phyloP scores from a whole-genome alignment of 345 rosid genomes.

The Eucalyptus pumila region DNA sequence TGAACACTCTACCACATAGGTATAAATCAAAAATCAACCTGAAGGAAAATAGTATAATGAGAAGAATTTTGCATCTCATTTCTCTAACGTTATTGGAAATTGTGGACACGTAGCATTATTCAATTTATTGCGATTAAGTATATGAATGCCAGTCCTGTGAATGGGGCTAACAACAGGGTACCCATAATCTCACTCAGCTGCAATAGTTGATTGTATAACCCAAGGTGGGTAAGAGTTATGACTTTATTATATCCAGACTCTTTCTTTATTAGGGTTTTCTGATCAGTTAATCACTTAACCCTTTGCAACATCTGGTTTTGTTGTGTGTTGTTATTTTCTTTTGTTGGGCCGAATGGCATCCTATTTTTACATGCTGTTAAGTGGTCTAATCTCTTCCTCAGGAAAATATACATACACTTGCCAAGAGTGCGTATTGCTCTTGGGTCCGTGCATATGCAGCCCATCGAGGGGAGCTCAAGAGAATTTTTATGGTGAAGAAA shows the following conservation, averaged over 20 bases:
- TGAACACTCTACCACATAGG: background rate
- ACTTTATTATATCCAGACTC: background rate
- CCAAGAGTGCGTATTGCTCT: slow-evolving; percentile 78
- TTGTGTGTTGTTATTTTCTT: background rate
- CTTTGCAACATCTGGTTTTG: background rate
- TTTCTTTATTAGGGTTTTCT: background rate
- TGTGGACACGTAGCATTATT: background rate
- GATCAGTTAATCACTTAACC: background rate
- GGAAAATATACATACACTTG: slow-evolving; percentile 57
- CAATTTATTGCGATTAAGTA: background rate
- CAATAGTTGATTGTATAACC: background rate
- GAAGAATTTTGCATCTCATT: background rate
- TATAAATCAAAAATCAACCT: background rate
- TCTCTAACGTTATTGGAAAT: background rate
- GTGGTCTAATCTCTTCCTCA: slow-evolving; percentile 6
- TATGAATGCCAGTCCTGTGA: background rate
- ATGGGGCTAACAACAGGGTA: background rate
- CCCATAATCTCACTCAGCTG: background rate
- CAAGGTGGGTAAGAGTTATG: background rate
- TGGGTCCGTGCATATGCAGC: slow-evolving; percentile 94
- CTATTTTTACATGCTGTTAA: background rate
- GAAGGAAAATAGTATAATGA: background rate
- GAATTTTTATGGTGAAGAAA: slow-evolving; percentile 76
- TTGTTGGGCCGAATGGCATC: background rate
- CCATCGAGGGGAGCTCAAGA: slow-evolving; percentile 81